A percentile compares a stretch with the other conserved stretches of the same genome.
phyloP scores from a whole-genome alignment of 169 alveolate genomes.

The Eimeria tenella region DNA sequence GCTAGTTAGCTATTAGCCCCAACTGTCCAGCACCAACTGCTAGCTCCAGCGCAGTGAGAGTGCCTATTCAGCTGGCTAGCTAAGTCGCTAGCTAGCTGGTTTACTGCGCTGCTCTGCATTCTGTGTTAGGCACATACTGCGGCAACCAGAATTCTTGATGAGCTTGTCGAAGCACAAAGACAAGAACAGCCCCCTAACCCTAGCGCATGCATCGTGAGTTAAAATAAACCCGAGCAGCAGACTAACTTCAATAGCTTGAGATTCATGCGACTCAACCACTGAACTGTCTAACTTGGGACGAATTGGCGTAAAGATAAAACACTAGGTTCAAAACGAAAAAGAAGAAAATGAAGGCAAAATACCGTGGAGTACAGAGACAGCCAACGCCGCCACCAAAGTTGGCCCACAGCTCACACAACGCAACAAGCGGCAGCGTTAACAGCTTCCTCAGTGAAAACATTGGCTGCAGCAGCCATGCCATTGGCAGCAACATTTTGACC shows the following conservation, averaged over 20 bases:
- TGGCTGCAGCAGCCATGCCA: too few relatives aligned
- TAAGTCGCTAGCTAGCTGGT: not conserved
- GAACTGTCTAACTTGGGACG: not conserved
- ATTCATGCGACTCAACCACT: not conserved
- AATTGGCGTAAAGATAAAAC: not conserved
- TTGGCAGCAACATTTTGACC: not conserved
- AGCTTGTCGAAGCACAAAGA: not conserved
- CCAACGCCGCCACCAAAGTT: not conserved
- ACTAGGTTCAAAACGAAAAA: not conserved
- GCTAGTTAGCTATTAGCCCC: not conserved
- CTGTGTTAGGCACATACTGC: not conserved
- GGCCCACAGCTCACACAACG: not conserved
- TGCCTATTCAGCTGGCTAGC: not conserved
- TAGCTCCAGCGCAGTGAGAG: not conserved
- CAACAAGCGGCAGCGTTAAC: too few relatives aligned
- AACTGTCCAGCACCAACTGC: not conserved
- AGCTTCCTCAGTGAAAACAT: too few relatives aligned
- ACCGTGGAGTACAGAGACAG: not conserved
- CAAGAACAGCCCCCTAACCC: not conserved
- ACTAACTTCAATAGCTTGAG: not conserved
- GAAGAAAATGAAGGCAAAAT: not conserved
- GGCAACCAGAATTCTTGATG: not conserved
- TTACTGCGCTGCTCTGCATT: not conserved
- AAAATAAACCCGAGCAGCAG: not conserved
- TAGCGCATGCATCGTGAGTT: not conserved